These are phyloP conservation scores for Flaveria sonorensis DNA, from an alignment of 129 eudicot species.

Conservation along the genomic window DNA sequence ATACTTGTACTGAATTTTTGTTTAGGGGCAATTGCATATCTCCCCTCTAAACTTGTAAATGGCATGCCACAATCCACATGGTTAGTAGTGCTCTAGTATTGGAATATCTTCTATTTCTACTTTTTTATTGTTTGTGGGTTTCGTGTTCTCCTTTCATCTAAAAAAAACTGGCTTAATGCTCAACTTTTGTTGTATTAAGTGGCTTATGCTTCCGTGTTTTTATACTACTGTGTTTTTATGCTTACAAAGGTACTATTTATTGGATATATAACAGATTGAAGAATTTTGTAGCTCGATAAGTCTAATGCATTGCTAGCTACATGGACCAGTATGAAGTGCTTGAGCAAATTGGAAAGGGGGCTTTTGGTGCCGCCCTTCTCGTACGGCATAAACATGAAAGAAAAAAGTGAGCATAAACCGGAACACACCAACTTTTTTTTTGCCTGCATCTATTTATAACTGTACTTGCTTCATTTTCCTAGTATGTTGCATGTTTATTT, in stretches of 20 bases:
- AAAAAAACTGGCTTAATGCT: slow-evolving; percentile 1
- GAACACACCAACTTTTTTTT: background rate
- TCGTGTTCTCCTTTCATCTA: slow-evolving; percentile 13
- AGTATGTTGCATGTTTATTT: slow-evolving; percentile 18
- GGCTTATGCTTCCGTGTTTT: slow-evolving; percentile 7
- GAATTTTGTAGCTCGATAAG: slow-evolving; percentile 21
- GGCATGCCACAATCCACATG: slow-evolving; percentile 9
- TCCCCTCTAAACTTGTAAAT: background rate
- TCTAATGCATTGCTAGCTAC: slow-evolving; percentile 29
- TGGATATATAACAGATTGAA: slow-evolving; percentile 30
- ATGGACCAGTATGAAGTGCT: slow-evolving; percentile 95
- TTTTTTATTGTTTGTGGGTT: slow-evolving; percentile 10
- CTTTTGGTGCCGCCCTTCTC: slow-evolving; percentile 92
- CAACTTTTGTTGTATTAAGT: slow-evolving; percentile 16
- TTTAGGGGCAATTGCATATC: no score
- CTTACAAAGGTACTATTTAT: slow-evolving; percentile 16
- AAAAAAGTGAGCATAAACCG: slow-evolving; percentile 69
- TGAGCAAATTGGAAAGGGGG: slow-evolving; percentile 96
- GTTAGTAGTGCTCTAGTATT: background rate
- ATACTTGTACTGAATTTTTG: background rate
- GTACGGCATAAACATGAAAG: slow-evolving; percentile 94
- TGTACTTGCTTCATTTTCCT: slow-evolving; percentile 19
- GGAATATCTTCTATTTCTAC: slow-evolving; percentile 3
- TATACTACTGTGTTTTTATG: slow-evolving; percentile 18
- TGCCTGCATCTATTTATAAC: background rate